Conservation (phyloP, 2,329 filamentous ascomycete species). For the Neofusicoccum umdonicola region DNA sequence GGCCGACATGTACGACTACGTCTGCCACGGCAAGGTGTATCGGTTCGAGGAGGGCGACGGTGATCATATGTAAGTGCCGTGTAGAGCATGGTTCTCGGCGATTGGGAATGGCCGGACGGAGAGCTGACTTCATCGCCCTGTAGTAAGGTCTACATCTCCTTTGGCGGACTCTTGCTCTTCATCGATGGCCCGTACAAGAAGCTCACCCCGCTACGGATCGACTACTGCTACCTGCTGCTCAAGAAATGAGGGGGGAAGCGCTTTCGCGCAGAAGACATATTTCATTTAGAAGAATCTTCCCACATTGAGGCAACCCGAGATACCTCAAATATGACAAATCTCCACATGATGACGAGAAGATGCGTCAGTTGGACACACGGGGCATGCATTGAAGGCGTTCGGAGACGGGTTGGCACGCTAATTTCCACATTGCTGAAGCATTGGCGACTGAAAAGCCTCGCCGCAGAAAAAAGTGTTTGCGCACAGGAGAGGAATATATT, state of each 20-base stretch:
- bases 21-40: constrained; percentile 86
- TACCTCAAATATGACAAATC: not conserved
- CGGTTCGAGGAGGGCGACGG: constrained; percentile 80
- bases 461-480: not conserved
- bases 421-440: not conserved
- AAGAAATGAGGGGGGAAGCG: constrained; percentile 68
- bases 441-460: constrained; percentile 4
- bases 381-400: constrained; percentile 17
- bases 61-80: constrained; percentile 73
- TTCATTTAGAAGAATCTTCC: not conserved
- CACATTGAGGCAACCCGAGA: not conserved
- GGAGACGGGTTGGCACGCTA: constrained; percentile 1
- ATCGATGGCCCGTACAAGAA: constrained; percentile 95
- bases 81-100: not conserved
- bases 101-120: not conserved
- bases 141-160: constrained; percentile 92
- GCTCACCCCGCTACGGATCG: constrained; percentile 84
- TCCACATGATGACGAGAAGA: not conserved
- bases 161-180: constrained; percentile 86
- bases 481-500: not conserved
- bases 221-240: constrained; percentile 87
- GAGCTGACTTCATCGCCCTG: constrained; percentile 5
- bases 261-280: not conserved
- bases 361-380: not conserved
- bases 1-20: constrained; percentile 82